Evolutionary conservation across 2,329 filamentous ascomycete genomes (phyloP).

Genomic region (Claviceps africana): DNA sequence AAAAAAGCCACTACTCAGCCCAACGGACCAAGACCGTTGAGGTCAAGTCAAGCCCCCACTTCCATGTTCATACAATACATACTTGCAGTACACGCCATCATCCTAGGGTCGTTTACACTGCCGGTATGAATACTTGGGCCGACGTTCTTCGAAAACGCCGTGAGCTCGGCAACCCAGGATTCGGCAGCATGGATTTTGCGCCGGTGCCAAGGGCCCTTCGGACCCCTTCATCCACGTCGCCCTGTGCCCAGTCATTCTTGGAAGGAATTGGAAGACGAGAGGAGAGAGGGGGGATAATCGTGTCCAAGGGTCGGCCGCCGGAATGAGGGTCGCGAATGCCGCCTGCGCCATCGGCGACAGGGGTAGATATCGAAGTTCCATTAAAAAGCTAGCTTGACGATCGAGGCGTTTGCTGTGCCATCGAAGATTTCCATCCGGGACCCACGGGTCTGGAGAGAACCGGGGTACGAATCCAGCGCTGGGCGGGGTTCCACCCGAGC

Average conservation of each 20-base stretch:
- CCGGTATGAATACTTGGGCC: too few relatives aligned
- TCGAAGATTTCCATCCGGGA: constrained; percentile 1
- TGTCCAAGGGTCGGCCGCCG: neutral
- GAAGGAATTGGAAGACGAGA: neutral
- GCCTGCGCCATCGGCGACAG: neutral
- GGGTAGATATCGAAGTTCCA: neutral
- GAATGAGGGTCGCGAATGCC: neutral
- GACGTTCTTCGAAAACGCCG: neutral
- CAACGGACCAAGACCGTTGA: too few relatives aligned
- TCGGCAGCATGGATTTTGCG: neutral
- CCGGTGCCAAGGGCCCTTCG: neutral
- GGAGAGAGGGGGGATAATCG: neutral
- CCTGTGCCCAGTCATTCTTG: neutral
- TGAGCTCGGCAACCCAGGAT: neutral
- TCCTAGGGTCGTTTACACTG: too few relatives aligned
- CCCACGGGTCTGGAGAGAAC: neutral
- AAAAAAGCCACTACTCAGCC: too few relatives aligned
- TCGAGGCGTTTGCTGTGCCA: constrained; percentile 4
- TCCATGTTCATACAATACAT: too few relatives aligned
- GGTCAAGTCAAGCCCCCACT: too few relatives aligned
- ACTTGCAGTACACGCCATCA: too few relatives aligned
- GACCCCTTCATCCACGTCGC: neutral
- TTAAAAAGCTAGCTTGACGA: constrained; percentile 1
- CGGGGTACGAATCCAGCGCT: neutral
- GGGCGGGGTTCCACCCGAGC: neutral